Evolutionary conservation across 2,329 filamentous ascomycete species (phyloP).

Genomic region (Claviceps cyperi): DNA sequence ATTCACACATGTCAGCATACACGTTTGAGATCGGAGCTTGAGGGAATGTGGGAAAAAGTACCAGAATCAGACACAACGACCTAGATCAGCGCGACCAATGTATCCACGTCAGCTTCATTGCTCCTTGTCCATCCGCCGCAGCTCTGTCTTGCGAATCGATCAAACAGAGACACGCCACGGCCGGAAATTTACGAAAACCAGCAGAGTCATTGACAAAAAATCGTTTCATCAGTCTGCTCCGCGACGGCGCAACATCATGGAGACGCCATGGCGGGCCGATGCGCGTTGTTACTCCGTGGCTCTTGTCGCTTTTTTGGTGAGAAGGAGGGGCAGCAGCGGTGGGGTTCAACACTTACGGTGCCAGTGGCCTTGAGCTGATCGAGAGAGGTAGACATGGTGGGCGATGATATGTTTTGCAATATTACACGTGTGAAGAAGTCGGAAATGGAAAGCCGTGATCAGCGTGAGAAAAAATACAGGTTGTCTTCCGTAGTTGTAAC

Average conservation of each 20-base stretch:
- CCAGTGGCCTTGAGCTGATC: slow-evolving; percentile 94
- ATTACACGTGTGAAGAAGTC: not conserved
- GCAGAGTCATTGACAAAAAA: not conserved
- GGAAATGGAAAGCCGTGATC: not conserved
- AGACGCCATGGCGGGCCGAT: not conserved
- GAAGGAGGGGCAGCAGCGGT: slow-evolving; percentile 17
- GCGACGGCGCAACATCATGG: slow-evolving; percentile 1
- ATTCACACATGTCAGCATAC: slow-evolving; percentile 17
- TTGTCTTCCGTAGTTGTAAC: not conserved
- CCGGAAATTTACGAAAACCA: not conserved
- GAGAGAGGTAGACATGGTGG: slow-evolving; percentile 68
- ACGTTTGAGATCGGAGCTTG: slow-evolving; percentile 2
- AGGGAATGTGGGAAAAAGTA: slow-evolving; percentile 32
- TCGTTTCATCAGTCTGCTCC: not conserved
- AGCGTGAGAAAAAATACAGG: not conserved
- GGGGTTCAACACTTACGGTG: slow-evolving; percentile 56
- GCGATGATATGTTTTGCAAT: not conserved
- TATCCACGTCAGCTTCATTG: slow-evolving; percentile 12
- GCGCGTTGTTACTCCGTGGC: not conserved
- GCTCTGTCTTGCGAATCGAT: not conserved
- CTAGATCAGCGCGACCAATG: slow-evolving; percentile 28
- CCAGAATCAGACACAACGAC: slow-evolving; percentile 96
- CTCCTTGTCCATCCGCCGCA: not conserved
- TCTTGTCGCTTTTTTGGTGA: slow-evolving; percentile 3
- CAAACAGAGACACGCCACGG: not conserved